Conservation (phyloP, 2,329 filamentous ascomycete species). For the Xylaria sp. region DNA sequence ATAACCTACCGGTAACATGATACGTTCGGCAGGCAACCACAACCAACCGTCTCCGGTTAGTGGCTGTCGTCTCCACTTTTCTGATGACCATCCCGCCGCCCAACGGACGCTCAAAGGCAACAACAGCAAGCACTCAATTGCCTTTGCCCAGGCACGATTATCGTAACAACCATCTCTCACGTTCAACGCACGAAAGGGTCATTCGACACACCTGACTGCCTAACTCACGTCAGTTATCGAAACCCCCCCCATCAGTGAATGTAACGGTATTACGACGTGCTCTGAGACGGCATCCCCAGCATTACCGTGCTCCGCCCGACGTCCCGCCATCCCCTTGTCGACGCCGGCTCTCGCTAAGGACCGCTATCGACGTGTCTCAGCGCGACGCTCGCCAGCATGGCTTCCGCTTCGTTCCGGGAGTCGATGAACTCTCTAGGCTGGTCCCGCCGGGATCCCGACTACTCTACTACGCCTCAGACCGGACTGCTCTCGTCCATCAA, state of each 20-base stretch:
- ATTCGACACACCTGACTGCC: conserved; percentile 18
- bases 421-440: conserved; percentile 93
- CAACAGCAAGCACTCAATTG: conserved; percentile 21
- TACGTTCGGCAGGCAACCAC: conserved; percentile 13
- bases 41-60: conserved; percentile 8
- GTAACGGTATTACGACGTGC: conserved; percentile 5
- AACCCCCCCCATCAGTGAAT: conserved; percentile 10
- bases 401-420: conserved; percentile 83
- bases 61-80: conserved; percentile 2
- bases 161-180: conserved; percentile 6
- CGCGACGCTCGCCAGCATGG: conserved; percentile 50
- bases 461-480: conserved; percentile 63
- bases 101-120: conserved; percentile 21
- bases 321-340: conserved; percentile 3
- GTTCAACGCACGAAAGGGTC: conserved; percentile 12
- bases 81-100: conserved; percentile 16
- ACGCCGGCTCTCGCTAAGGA: conserved; percentile 2
- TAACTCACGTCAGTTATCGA: conserved; percentile 11
- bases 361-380: background rate
- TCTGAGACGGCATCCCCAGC: conserved; percentile 10
- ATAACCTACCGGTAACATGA: conserved; percentile 11
- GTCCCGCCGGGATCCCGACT: conserved; percentile 76
- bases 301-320: conserved; percentile 2
- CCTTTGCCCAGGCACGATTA: conserved; percentile 1
- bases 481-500: conserved; percentile 76